phyloP scores from a whole-genome alignment of 805 yeast species.

The Middelhovenomyces tepae region DNA sequence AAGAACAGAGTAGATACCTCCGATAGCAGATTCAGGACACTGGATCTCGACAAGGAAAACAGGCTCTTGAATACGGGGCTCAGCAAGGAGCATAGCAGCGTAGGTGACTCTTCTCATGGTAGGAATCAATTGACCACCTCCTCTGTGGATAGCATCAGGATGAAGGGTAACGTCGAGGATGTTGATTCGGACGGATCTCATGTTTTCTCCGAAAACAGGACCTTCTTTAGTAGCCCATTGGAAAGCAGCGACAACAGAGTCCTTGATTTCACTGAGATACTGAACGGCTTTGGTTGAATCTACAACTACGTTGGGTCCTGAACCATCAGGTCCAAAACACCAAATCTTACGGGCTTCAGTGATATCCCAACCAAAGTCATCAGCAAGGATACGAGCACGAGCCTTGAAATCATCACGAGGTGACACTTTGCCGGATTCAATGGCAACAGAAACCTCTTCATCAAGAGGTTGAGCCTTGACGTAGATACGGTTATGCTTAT shows the following conservation, averaged over 20 bases:
- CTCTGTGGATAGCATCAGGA: conserved; percentile 99
- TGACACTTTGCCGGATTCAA: conserved; percentile 84
- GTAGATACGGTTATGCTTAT: conserved; percentile 99
- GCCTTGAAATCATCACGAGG: conserved; percentile 98
- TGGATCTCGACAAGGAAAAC: conserved; percentile 98
- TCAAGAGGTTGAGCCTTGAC: conserved; percentile 93
- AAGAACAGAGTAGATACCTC: conserved; percentile 99
- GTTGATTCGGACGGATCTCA: conserved; percentile 96
- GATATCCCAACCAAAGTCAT: conserved; percentile 99
- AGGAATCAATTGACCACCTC: conserved; percentile 99
- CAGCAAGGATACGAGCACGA: conserved; percentile 98
- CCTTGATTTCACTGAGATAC: conserved; percentile 98
- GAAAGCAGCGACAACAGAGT: conserved; percentile 99
- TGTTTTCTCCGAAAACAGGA: conserved; percentile 93
- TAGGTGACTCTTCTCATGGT: conserved; percentile 99
- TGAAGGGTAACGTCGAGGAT: conserved; percentile 97
- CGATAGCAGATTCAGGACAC: conserved; percentile 98
- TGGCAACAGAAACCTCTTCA: conserved; percentile 87
- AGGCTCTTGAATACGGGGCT: conserved; percentile 99
- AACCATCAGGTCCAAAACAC: conserved; percentile 99
- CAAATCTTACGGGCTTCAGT: conserved; percentile 99
- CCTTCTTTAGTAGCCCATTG: conserved; percentile 99
- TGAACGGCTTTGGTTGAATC: conserved; percentile 99
- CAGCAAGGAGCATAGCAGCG: conserved; percentile 94
- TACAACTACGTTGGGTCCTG: conserved; percentile 96